Evolutionary conservation across 1,139 yeast genomes (phyloP), one percentile per base, ranked within the genome.

Genomic region (Yamadazyma diospyri): DNA sequence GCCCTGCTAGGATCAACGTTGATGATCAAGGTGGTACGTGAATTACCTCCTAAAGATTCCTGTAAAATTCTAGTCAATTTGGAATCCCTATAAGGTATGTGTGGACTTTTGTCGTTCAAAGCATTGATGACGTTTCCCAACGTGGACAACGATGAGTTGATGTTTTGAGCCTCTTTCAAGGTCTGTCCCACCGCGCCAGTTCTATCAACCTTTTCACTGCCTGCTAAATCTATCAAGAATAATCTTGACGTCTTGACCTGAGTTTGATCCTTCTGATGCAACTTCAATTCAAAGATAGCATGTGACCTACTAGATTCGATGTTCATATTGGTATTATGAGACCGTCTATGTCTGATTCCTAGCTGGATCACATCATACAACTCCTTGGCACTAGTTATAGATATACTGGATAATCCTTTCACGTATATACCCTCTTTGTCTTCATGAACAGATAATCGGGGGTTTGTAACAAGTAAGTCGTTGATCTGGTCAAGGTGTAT

Each of bases 21-120:
- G 30, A 88, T 71, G 23, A 88, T 80, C 32, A 88, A 64, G 1
- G 87, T 76, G 0, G 96, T 88, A 37, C 92, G 65, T 2, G 94
- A 79, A 53, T 88, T 87, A 2, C 96, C 96, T 3, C 95, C 95
- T 16, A 88, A 61, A 0, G 94, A 79, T 47, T 86, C 94, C 53
- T 86, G 94, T 26, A 88, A 59, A 10, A 88, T 78, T 39, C 95
- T 67, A 0, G 97, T 87, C 36, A 88, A 67, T 47, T 84, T 84
- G 0, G 95, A 85, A 48, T 86, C 95, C 39, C 95, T 65, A 47
- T 85, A 86, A 0, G 94, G 94, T 4, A 83, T 63, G 53, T 82
- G 87, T 1, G 76, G 63, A 2, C 79, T 64, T 43, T 71, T 76
- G 46, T 82, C 94, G 0, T 94, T 81, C 34, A 88, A 66, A 0